A percentile compares a stretch with the other conserved stretches of the same genome.
phyloP scores from a whole-genome alignment of 352 stramenopile genomes.

The Phytophthora niederhauseri region DNA sequence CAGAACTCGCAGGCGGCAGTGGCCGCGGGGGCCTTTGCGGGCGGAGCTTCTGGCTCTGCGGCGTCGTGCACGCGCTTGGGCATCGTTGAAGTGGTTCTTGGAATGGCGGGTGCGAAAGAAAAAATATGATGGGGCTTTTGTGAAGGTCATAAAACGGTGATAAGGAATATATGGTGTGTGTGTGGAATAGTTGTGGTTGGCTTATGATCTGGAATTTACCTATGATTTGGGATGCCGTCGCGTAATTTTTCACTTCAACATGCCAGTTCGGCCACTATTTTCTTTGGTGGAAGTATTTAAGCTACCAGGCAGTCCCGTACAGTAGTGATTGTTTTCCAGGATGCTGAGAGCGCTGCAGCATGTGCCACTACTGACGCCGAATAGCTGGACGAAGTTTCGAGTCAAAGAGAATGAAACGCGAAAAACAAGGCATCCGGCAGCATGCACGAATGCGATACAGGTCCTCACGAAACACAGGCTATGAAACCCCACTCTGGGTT shows the following conservation, averaged over 20 bases:
- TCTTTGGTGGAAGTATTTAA: no score
- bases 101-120: background rate
- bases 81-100: conserved; percentile 1
- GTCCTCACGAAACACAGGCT: no score
- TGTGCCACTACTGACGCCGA: no score
- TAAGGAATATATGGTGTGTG: no score
- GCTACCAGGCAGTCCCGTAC: no score
- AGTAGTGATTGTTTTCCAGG: no score
- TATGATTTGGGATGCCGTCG: background rate
- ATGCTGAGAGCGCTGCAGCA: no score
- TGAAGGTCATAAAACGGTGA: background rate
- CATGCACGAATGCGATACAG: no score
- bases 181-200: background rate
- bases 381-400: no score
- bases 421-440: no score
- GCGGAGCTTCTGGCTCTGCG: conserved; percentile 1
- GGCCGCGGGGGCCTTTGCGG: background rate
- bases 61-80: background rate
- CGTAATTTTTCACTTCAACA: background rate
- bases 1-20: conserved; percentile 21
- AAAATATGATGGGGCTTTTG: background rate
- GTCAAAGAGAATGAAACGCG: no score
- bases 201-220: background rate
- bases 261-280: background rate
- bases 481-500: no score